Base-by-base conservation (phyloP, 139 green algal species). In the Coelastrella sp. region DNA sequence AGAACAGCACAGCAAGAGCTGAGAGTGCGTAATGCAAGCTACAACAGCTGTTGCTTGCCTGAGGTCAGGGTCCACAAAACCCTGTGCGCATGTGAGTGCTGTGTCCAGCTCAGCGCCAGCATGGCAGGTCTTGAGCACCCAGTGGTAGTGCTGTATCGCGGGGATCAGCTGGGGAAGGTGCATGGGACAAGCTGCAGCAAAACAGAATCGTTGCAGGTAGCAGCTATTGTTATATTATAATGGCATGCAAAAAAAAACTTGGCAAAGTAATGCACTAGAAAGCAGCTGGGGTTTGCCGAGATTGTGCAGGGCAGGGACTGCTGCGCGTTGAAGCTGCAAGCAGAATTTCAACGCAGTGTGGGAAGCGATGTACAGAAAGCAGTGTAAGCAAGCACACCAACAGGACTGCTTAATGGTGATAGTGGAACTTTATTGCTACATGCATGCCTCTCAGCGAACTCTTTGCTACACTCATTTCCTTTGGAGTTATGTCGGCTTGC, bases 81-180 rank as follows among this genome's bases (percentile, higher is more conserved):
- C 95, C 88, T 95, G 92, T 9, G 95, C 95, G 93, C 97, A 98
- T 11, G 95, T 92, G 70, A 97, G 86, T 24, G 94, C 93, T 7
- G 91, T 94, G 91, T 99, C 97, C 94, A 99, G 90, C 93, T 99
- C 95, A 6, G 96, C 96, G 35, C 97, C 97, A 6, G 91, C 90
- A 90, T 98, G 96, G 11, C 73, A 68, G 19, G 93, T 95, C 94
- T 99, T 99, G 22, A 99, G 94, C 14, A 98, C 95, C 96, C 96
- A 99, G 72, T 98, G 93, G 91, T 97, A 98, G 93, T 97, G 94
- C 95, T 98, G 75, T 63, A 98, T 95, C 78, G 96, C 70, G 72
- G 87, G 92, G 68, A 98, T 98, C 68, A 99, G 93, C 90, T 99
- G 95, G 12, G 97, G 97, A 87, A 99, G 94, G 94, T 99, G 96